A percentile compares a stretch with the other conserved stretches of the same genome.
These are phyloP conservation scores for Metarhizium humberi DNA, from an alignment of 2,329 filamentous ascomycete genomes.

Conservation along the genomic window DNA sequence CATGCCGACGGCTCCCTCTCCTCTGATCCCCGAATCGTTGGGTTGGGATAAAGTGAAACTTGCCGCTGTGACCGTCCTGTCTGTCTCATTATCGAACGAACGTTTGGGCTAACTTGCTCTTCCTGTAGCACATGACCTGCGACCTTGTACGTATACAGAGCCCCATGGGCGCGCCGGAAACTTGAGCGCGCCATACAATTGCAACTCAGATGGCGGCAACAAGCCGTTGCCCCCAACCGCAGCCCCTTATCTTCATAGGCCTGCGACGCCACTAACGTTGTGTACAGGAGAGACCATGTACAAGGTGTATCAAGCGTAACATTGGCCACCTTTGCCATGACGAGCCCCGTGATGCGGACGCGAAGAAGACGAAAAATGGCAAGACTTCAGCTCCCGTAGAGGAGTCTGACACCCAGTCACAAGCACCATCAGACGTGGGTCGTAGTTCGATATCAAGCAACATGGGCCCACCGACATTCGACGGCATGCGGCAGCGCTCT, in stretches of 20 bases:
- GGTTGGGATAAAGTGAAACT: not conserved
- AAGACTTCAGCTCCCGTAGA: constrained; percentile 42
- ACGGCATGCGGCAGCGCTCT: constrained; percentile 24
- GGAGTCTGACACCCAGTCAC: constrained; percentile 46
- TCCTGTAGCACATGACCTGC: constrained; percentile 75
- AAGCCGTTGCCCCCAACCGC: not conserved
- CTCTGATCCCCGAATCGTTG: not conserved
- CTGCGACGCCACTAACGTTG: constrained; percentile 16
- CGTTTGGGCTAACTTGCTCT: constrained; percentile 8
- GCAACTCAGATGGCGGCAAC: not conserved
- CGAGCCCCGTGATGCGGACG: constrained; percentile 76
- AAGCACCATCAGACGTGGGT: constrained; percentile 32
- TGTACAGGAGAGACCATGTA: constrained; percentile 82
- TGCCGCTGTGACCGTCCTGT: not conserved
- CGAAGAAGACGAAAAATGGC: constrained; percentile 67
- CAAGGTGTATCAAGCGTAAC: constrained; percentile 94
- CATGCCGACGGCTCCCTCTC: not conserved
- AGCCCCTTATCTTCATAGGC: constrained; percentile 3
- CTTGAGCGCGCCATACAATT: not conserved
- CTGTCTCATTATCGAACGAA: not conserved
- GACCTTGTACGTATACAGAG: constrained; percentile 60
- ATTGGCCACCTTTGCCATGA: constrained; percentile 98
- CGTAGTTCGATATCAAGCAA: constrained; percentile 47
- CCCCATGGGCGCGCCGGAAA: not conserved
- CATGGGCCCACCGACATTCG: constrained; percentile 43